Evolutionary conservation across 331 rosid species (phyloP).

Genomic region (Malus hybrid): DNA sequence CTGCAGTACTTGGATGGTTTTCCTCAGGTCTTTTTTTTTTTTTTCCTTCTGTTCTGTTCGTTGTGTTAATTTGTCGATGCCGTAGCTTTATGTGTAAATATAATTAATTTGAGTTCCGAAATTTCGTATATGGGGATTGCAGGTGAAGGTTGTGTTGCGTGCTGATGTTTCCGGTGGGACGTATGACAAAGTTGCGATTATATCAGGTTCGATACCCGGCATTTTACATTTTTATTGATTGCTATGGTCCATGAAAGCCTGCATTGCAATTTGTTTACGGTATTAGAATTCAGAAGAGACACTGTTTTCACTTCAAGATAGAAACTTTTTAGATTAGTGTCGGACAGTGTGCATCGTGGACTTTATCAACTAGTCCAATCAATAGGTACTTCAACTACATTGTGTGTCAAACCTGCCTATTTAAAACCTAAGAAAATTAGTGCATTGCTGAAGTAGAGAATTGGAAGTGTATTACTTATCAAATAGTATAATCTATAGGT

Average conservation of each 20-base stretch:
- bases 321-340: no score
- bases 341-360: not conserved
- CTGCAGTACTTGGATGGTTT: conserved; percentile 90
- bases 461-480: not conserved
- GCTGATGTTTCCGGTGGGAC: conserved; percentile 70
- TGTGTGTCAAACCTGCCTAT: not conserved
- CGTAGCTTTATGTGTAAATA: not conserved
- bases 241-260: not conserved
- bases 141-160: conserved; percentile 96
- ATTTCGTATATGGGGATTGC: conserved; percentile 11
- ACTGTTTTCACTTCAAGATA: not conserved
- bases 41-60: not conserved
- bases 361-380: not conserved
- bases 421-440: not conserved
- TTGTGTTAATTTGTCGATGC: not conserved
- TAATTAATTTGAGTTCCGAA: not conserved
- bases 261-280: not conserved
- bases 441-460: not conserved
- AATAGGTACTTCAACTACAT: not conserved
- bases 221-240: not conserved
- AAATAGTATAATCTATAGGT: not conserved
- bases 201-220: conserved; percentile 53
- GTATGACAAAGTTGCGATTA: conserved; percentile 78
- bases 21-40: conserved; percentile 47
- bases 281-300: not conserved